These are phyloP conservation scores for Nannochloropsis granulata DNA, from an alignment of 108 stramenopile genomes.

Conservation along the genomic window DNA sequence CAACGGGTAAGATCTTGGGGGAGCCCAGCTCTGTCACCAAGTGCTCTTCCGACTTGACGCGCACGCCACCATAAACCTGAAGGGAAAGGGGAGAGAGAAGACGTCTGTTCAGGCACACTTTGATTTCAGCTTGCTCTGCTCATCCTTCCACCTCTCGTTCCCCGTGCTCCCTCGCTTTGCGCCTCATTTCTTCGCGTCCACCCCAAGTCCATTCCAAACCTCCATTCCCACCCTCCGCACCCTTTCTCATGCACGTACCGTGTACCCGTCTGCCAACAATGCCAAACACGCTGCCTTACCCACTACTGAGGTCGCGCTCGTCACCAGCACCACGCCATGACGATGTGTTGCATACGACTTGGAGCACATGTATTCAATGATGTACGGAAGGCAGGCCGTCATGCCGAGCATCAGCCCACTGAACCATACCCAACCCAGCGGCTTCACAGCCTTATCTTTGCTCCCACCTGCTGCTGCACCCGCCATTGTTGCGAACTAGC, in stretches of 20 bases:
- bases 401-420: not conserved
- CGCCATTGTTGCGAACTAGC: not conserved
- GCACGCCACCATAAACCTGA: not conserved
- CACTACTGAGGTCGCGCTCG: not conserved
- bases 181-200: too few species aligned
- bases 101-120: too few species aligned
- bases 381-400: not conserved
- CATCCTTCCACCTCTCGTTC: too few species aligned
- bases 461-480: not conserved
- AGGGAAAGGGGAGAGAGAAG: too few species aligned
- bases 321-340: not conserved
- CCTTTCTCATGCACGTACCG: not conserved
- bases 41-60: not conserved
- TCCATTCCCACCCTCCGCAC: not conserved
- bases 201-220: too few species aligned
- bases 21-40: not conserved
- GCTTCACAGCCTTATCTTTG: not conserved
- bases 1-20: not conserved
- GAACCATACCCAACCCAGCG: not conserved
- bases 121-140: too few species aligned
- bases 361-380: not conserved
- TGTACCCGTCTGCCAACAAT: not conserved
- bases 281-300: not conserved
- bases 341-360: not conserved
- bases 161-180: too few species aligned